These are phyloP conservation scores for Sporothrix globosa DNA, from an alignment of 2,329 filamentous ascomycete genomes.

Conservation along the genomic window DNA sequence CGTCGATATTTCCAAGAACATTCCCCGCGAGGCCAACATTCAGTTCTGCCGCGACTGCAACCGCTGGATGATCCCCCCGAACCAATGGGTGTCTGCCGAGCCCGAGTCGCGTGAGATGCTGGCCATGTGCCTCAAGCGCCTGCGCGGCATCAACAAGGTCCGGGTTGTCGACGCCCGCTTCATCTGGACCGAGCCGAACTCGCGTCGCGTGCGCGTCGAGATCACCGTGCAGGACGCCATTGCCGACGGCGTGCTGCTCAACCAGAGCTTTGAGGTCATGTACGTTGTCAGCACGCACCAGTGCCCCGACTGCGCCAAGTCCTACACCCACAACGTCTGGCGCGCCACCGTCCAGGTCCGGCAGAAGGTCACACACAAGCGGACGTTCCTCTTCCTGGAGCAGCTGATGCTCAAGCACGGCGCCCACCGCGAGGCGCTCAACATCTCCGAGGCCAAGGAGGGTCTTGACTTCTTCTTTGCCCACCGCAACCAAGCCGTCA, in stretches of 20 bases:
- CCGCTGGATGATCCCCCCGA: conserved; percentile 85
- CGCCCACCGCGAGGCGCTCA: conserved; percentile 86
- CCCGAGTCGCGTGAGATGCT: conserved; percentile 91
- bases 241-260: conserved; percentile 68
- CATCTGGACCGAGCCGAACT: conserved; percentile 98
- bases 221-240: conserved; percentile 82
- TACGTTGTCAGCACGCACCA: conserved; percentile 91
- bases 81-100: conserved; percentile 79
- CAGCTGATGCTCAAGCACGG: conserved; percentile 94
- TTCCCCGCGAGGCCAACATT: conserved; percentile 85
- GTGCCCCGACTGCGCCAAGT: conserved; percentile 93
- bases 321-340: conserved; percentile 81
- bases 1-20: conserved; percentile 87
- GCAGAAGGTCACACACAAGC: conserved; percentile 95
- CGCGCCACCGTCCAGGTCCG: conserved; percentile 90
- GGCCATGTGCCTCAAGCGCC: conserved; percentile 85
- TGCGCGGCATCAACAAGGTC: conserved; percentile 84
- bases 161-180: conserved; percentile 95
- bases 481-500: conserved; percentile 83
- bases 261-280: conserved; percentile 94
- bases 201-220: conserved; percentile 87
- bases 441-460: conserved; percentile 96
- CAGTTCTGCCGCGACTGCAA: conserved; percentile 96
- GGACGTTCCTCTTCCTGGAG: conserved; percentile 69
- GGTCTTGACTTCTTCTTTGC: conserved; percentile 96